Evolutionary conservation across 441 rosid species (phyloP).

Genomic region (Brassica balearica): DNA sequence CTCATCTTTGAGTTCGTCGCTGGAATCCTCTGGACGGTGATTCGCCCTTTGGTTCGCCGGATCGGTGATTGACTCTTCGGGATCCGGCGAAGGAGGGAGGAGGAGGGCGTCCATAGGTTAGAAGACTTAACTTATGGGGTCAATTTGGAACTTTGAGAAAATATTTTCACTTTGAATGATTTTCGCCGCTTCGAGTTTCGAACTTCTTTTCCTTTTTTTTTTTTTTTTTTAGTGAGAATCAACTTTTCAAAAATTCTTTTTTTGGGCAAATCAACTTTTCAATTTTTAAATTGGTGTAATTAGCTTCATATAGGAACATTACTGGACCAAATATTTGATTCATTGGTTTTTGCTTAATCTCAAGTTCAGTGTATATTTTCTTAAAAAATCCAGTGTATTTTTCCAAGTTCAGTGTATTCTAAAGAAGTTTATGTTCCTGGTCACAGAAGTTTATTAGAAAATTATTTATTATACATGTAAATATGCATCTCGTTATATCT

Average conservation of each 20-base stretch:
- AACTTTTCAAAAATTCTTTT: neutral
- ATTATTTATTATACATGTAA: neutral
- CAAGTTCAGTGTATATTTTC: neutral
- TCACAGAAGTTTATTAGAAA: neutral
- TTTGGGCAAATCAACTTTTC: neutral
- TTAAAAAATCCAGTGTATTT: neutral
- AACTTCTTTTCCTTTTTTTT: neutral
- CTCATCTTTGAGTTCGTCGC: constrained; percentile 16
- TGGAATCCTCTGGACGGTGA: neutral
- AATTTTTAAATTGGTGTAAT: neutral
- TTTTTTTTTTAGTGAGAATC: neutral
- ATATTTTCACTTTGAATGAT: constrained; percentile 25
- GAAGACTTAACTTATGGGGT: constrained; percentile 28
- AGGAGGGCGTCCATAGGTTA: constrained; percentile 34
- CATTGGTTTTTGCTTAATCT: neutral
- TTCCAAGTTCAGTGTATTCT: constrained; percentile 14
- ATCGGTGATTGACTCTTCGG: constrained; percentile 23
- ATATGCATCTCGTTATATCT: no score
- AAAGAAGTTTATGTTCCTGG: neutral
- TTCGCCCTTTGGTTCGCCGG: constrained; percentile 22
- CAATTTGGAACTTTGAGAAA: constrained; percentile 29
- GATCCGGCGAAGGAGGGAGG: constrained; percentile 38
- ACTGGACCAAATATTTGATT: neutral
- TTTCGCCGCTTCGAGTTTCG: constrained; percentile 33
- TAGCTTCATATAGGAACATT: neutral